A percentile compares a stretch with the other conserved stretches of the same genome.
phyloP scores from a whole-genome alignment of 1,139 yeast species.

The Meyerozyma smithsonii region DNA sequence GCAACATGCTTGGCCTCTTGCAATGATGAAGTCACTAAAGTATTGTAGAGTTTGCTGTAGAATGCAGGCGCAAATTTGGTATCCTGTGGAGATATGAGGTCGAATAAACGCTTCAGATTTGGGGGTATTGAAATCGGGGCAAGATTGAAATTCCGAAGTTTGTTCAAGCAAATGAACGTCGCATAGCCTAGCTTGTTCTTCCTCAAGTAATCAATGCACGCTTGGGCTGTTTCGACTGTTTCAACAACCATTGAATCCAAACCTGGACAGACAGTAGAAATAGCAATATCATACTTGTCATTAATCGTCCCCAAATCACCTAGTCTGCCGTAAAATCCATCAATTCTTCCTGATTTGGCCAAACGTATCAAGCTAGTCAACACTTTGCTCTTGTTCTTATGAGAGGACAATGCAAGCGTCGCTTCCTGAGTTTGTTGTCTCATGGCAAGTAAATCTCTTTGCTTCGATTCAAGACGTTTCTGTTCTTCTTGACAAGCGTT shows the following conservation, averaged over 20 bases:
- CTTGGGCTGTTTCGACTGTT: constrained; percentile 88
- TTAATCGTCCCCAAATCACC: constrained; percentile 91
- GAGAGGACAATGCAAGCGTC: constrained; percentile 47
- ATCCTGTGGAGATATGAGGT: constrained; percentile 67
- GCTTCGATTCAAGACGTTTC: constrained; percentile 46
- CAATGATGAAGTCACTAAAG: constrained; percentile 77
- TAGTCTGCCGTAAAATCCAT: constrained; percentile 83
- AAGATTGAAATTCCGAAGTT: constrained; percentile 61
- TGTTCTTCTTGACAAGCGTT: constrained; percentile 51
- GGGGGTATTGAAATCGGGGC: constrained; percentile 58
- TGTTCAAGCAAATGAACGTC: constrained; percentile 74
- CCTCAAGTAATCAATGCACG: constrained; percentile 82
- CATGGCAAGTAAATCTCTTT: constrained; percentile 45
- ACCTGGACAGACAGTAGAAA: constrained; percentile 92
- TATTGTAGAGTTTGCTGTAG: constrained; percentile 79
- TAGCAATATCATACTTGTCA: constrained; percentile 83
- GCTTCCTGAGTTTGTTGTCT: constrained; percentile 70
- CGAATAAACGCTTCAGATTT: constrained; percentile 75
- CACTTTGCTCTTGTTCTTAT: constrained; percentile 70
- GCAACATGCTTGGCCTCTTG: constrained; percentile 86
- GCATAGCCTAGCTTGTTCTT: constrained; percentile 87
- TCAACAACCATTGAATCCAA: constrained; percentile 93
- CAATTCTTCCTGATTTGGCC: constrained; percentile 75
- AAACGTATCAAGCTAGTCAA: constrained; percentile 64
- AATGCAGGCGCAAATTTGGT: constrained; percentile 79